phyloP scores from a whole-genome alignment of 2,329 filamentous ascomycete species.

The Fusarium neocosmosporiellum region DNA sequence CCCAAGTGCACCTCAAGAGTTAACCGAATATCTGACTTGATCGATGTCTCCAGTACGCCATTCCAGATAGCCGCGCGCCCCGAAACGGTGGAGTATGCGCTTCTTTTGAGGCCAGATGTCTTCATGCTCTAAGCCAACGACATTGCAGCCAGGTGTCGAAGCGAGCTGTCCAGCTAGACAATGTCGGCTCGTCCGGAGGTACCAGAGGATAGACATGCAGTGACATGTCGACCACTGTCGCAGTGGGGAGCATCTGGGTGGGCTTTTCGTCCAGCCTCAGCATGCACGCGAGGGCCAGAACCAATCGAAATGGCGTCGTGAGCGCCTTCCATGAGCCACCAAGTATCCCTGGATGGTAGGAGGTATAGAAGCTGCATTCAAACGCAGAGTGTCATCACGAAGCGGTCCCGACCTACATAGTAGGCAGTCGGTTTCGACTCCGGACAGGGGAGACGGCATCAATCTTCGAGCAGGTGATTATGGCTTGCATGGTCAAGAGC shows the following conservation, averaged over 20 bases:
- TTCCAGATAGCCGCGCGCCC: not conserved
- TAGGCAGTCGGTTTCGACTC: slow-evolving; percentile 3
- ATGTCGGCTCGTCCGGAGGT: slow-evolving; percentile 27
- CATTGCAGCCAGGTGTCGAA: slow-evolving; percentile 4
- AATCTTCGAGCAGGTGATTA: slow-evolving; percentile 15
- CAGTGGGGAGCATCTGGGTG: slow-evolving; percentile 23
- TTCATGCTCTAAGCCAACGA: not conserved
- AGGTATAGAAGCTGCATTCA: slow-evolving; percentile 8
- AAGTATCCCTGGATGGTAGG: slow-evolving; percentile 5
- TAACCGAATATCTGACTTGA: not conserved
- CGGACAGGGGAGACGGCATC: slow-evolving; percentile 11
- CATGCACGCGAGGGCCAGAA: slow-evolving; percentile 33
- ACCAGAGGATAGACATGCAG: slow-evolving; percentile 11
- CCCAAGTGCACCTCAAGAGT: not conserved
- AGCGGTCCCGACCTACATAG: not conserved
- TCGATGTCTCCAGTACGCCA: not conserved
- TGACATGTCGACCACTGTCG: slow-evolving; percentile 14
- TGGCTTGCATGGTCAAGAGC: slow-evolving; percentile 22
- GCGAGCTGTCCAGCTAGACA: not conserved
- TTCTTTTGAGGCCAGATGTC: slow-evolving; percentile 4
- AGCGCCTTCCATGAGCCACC: slow-evolving; percentile 13
- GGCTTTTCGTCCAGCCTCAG: slow-evolving; percentile 27
- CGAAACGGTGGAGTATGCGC: not conserved
- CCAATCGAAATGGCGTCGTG: slow-evolving; percentile 28
- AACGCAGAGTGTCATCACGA: not conserved